phyloP scores from a whole-genome alignment of 2,329 filamentous ascomycete genomes.

The Xylaria sp. region DNA sequence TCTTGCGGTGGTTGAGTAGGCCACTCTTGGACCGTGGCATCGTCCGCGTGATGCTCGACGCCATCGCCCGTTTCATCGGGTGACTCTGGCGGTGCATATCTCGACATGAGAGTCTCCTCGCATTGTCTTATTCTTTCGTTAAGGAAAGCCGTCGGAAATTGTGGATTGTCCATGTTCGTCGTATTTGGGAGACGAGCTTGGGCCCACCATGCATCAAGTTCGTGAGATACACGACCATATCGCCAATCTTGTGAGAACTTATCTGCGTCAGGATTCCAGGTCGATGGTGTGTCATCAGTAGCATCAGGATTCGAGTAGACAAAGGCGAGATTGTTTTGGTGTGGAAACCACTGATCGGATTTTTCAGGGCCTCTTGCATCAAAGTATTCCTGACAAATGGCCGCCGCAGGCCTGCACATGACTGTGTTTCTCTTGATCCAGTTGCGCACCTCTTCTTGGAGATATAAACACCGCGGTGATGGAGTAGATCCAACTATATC shows the following conservation, averaged over 20 bases:
- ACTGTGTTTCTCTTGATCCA: constrained; percentile 70
- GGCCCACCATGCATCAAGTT: constrained; percentile 74
- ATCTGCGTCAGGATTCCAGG: constrained; percentile 64
- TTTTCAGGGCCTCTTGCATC: constrained; percentile 59
- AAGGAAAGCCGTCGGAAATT: constrained; percentile 70
- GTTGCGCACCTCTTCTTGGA: constrained; percentile 69
- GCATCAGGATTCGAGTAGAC: constrained; percentile 62
- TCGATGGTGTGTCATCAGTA: constrained; percentile 56
- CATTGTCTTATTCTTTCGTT: constrained; percentile 66
- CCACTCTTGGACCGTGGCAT: constrained; percentile 46
- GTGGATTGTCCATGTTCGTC: constrained; percentile 66
- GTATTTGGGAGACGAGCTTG: constrained; percentile 68
- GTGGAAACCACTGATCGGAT: constrained; percentile 59
- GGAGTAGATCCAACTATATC: constrained; percentile 61
- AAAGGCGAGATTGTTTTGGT: constrained; percentile 63
- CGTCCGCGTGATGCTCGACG: constrained; percentile 52
- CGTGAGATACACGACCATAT: constrained; percentile 70
- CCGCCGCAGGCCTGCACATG: constrained; percentile 65
- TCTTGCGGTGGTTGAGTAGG: constrained; percentile 54
- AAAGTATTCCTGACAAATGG: constrained; percentile 65
- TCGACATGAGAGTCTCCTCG: constrained; percentile 67
- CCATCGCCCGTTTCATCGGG: constrained; percentile 49
- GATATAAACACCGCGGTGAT: constrained; percentile 64
- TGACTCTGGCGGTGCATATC: constrained; percentile 57
- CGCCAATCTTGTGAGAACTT: constrained; percentile 68